Conservation (phyloP, 768 basidiomycete genomes). For the Termitomyces sp. region DNA sequence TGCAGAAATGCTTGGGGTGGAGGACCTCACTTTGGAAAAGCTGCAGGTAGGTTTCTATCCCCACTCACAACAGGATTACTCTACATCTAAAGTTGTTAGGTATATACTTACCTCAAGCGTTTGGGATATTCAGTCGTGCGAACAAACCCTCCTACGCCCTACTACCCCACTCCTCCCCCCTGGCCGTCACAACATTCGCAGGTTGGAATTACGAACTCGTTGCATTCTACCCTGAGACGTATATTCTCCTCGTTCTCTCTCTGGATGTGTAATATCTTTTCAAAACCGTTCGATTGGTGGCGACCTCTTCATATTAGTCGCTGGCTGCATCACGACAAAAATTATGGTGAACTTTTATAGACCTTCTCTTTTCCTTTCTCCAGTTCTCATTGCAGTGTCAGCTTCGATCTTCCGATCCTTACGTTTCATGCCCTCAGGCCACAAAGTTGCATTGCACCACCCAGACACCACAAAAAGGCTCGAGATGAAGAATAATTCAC, state of each 20-base stretch:
- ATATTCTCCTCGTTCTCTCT: conserved; percentile 33
- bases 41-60: conserved; percentile 68
- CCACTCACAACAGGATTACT: neutral
- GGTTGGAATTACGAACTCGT: conserved; percentile 7
- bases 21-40: conserved; percentile 76
- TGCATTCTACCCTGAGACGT: conserved; percentile 31
- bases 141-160: conserved; percentile 33
- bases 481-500: conserved; percentile 34
- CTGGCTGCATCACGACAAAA: conserved; percentile 50
- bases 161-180: conserved; percentile 41
- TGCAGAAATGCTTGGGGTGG: conserved; percentile 77
- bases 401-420: conserved; percentile 68
- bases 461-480: conserved; percentile 21
- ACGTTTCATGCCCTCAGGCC: conserved; percentile 71
- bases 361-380: neutral
- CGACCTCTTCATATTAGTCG: conserved; percentile 48
- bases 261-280: conserved; percentile 30
- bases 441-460: conserved; percentile 45
- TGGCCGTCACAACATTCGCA: conserved; percentile 17
- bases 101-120: conserved; percentile 89
- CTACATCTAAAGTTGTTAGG: conserved; percentile 43
- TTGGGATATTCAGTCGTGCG: conserved; percentile 89
- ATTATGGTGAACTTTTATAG: conserved; percentile 41
- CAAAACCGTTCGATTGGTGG: conserved; percentile 61
- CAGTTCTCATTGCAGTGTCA: conserved; percentile 28